Percentiles rank a stretch among this genome's conserved stretches.
phyloP scores from a whole-genome alignment of 129 eudicot species.

The Flaveria bidentis region DNA sequence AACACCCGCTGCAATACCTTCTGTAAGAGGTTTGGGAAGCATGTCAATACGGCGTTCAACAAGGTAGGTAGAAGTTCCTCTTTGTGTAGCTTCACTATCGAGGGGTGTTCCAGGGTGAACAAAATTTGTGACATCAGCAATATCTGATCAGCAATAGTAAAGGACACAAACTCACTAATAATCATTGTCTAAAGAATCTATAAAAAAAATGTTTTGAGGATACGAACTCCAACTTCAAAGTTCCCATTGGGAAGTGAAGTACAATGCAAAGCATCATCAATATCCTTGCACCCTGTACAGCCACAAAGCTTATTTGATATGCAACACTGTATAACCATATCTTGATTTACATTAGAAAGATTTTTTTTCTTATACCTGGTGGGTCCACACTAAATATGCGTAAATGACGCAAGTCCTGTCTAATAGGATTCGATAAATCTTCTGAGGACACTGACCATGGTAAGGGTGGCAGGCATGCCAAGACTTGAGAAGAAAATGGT shows the following conservation, averaged over 20 bases:
- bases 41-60: slow-evolving; percentile 98
- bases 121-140: slow-evolving; percentile 98
- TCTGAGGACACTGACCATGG: slow-evolving; percentile 92
- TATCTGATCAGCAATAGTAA: slow-evolving; percentile 57
- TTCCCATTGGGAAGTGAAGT: slow-evolving; percentile 84
- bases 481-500: slow-evolving; percentile 90
- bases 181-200: background rate
- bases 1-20: slow-evolving; percentile 52
- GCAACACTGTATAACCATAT: slow-evolving; percentile 1
- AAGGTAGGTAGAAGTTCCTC: slow-evolving; percentile 98
- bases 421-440: slow-evolving; percentile 77
- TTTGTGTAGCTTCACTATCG: slow-evolving; percentile 91
- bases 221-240: slow-evolving; percentile 99
- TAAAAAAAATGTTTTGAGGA: slow-evolving; percentile 43
- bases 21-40: slow-evolving; percentile 99
- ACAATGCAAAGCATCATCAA: slow-evolving; percentile 97
- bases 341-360: background rate
- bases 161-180: slow-evolving; percentile 33
- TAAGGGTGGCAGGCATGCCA: slow-evolving; percentile 91
- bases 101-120: slow-evolving; percentile 92
- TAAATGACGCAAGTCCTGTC: slow-evolving; percentile 86
- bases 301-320: slow-evolving; percentile 19
- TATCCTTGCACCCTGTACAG: slow-evolving; percentile 91
- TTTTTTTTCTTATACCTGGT: slow-evolving; percentile 52
- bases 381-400: slow-evolving; percentile 98